A percentile compares a stretch with the other conserved stretches of the same genome.
Conservation (phyloP, 306 rosid genomes). For the Gillenia trifoliata region DNA sequence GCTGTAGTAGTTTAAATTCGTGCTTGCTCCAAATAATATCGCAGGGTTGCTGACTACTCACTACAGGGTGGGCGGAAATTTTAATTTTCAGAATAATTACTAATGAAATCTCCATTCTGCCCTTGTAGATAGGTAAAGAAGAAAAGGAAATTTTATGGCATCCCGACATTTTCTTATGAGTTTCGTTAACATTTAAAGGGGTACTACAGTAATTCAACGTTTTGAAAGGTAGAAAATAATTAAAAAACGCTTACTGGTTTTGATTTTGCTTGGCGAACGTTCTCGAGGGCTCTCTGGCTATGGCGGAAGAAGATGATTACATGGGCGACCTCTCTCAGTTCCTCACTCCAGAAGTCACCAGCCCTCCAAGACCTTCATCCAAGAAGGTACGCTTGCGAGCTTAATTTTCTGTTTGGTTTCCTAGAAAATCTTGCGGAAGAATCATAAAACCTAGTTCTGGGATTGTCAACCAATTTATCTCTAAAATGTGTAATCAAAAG, state of each 20-base stretch:
- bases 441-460: neutral
- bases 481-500: too few relatives aligned
- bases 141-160: too few relatives aligned
- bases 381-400: conserved; percentile 31
- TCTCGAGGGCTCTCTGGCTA: conserved; percentile 12
- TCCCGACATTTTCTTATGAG: too few relatives aligned
- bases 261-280: neutral
- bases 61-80: too few relatives aligned
- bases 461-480: neutral
- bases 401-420: neutral
- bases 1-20: too few relatives aligned
- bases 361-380: conserved; percentile 33
- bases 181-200: too few relatives aligned
- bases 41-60: too few relatives aligned
- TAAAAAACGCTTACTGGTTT: neutral
- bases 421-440: neutral
- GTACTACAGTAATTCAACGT: too few relatives aligned
- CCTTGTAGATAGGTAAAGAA: too few relatives aligned
- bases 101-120: too few relatives aligned
- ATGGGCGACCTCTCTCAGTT: conserved; percentile 79
- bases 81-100: too few relatives aligned
- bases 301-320: conserved; percentile 73
- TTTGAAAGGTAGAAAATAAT: neutral
- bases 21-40: too few relatives aligned
- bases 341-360: conserved; percentile 40